Evolutionary conservation across 2,329 filamentous ascomycete species (phyloP), one percentile per base, ranked within the genome.

Genomic region (Colletotrichum incanum): DNA sequence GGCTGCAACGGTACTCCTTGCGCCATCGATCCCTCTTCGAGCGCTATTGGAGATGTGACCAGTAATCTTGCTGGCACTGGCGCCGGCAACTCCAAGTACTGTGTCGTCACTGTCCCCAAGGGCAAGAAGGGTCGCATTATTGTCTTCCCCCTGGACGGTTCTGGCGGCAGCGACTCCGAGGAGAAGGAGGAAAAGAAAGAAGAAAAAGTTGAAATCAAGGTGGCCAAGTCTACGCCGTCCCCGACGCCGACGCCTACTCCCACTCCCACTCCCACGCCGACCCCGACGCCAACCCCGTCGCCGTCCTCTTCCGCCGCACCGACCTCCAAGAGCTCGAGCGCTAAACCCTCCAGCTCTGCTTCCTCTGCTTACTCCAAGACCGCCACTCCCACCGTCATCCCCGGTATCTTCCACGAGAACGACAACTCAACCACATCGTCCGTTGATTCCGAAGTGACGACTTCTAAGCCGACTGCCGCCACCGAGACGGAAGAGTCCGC

Each of bases 1-100:
- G 84, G 86, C 68, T 96, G 93, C 84, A 91, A 91, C 76, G 93
- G 93, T 18, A 83, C 93, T n/a, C 93, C 93, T 11, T 95, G 93
- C 83, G 86, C 86, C 72, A 94, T 94, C 75, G 88, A 93, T 76
- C 90, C 92, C 7, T 83, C 85, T 31, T 83, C 85, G 68, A 84
- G 88, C 60, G 84, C 79, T 12, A 85, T 91, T 65, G 90, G 90
- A 64, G 86, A 87, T 52, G 89, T 95, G 68, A 85, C 81, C 11
- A 92, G 91, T 76, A 81, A 86, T 23, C 81, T 86, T 26, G 78
- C 82, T 39, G 84, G 88, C 49, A 82, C 82, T 20, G 93, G 93
- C 62, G 93, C 93, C 20, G 93, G 93, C 39, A 91, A 88, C 76
- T 89, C 90, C 23, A 84, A 86, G 52, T 95, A 94, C 82, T 96